Percentiles rank a stretch among this genome's conserved stretches.
These are phyloP conservation scores for Hericium coralloides DNA, from an alignment of 768 basidiomycete genomes.

Conservation along the genomic window DNA sequence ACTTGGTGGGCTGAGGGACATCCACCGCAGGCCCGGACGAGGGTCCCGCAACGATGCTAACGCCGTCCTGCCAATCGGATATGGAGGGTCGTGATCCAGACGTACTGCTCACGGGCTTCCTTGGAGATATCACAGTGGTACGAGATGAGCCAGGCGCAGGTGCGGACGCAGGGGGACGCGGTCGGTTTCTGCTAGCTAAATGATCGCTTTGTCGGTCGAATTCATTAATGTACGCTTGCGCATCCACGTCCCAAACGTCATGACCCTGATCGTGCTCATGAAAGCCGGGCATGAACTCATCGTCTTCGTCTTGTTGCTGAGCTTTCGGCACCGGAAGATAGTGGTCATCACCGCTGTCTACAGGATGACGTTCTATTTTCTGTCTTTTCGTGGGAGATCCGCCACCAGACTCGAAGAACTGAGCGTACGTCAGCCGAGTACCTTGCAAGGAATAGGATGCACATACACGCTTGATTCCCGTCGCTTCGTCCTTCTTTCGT, in stretches of 20 bases:
- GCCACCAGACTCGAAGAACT: conserved; percentile 50
- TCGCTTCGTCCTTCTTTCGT: conserved; percentile 30
- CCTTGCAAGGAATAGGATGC: neutral
- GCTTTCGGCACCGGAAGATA: conserved; percentile 3
- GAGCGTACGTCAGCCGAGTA: neutral
- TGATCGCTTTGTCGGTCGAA: neutral
- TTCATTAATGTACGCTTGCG: neutral
- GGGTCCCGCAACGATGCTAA: neutral
- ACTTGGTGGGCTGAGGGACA: neutral
- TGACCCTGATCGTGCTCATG: conserved; percentile 35
- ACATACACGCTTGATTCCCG: conserved; percentile 69
- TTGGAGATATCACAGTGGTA: too few relatives aligned
- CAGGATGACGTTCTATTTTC: conserved; percentile 18
- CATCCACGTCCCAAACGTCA: neutral
- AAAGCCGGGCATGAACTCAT: conserved; percentile 42
- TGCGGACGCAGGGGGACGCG: conserved; percentile 1
- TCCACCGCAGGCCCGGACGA: neutral
- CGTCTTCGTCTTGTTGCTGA: conserved; percentile 17
- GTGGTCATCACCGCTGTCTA: neutral
- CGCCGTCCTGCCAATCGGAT: neutral
- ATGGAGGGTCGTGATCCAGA: neutral
- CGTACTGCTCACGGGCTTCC: neutral
- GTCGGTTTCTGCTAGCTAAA: conserved; percentile 4
- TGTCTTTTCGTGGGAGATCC: conserved; percentile 32
- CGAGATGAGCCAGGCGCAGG: neutral